These are phyloP conservation scores for Trametes cingulata DNA, from an alignment of 768 basidiomycete genomes.

Conservation along the genomic window DNA sequence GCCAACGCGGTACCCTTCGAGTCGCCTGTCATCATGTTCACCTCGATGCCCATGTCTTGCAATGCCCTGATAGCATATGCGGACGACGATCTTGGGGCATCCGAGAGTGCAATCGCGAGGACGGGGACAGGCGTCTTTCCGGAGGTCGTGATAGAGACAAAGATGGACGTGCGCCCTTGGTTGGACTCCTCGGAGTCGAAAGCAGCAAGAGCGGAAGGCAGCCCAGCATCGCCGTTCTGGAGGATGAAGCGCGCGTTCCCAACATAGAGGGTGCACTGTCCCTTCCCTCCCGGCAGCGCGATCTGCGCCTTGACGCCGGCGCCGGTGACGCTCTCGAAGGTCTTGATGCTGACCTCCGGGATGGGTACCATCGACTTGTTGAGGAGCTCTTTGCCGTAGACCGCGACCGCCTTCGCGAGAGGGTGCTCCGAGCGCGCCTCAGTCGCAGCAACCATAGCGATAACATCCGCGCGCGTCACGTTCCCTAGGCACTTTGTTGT, in stretches of 20 bases:
- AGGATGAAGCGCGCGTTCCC: constrained; percentile 77
- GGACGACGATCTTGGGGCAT: constrained; percentile 85
- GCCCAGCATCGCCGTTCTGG: constrained; percentile 47
- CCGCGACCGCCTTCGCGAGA: constrained; percentile 88
- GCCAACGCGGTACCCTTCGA: constrained; percentile 82
- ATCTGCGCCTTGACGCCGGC: constrained; percentile 81
- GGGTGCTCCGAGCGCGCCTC: constrained; percentile 96
- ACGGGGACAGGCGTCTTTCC: constrained; percentile 53
- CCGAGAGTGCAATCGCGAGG: constrained; percentile 82
- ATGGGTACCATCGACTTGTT: constrained; percentile 39
- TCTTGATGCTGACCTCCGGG: constrained; percentile 57
- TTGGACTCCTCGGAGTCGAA: constrained; percentile 75
- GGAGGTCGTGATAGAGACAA: constrained; percentile 63
- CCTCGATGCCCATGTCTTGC: constrained; percentile 87
- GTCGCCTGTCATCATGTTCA: constrained; percentile 95
- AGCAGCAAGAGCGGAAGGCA: constrained; percentile 58
- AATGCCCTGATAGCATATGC: constrained; percentile 79
- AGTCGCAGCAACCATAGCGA: constrained; percentile 82
- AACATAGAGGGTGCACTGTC: constrained; percentile 57
- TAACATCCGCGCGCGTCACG: constrained; percentile 56
- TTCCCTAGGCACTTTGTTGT: constrained; percentile 57
- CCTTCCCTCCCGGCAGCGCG: constrained; percentile 48
- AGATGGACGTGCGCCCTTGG: constrained; percentile 83
- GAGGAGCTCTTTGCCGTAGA: constrained; percentile 71
- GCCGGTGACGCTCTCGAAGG: constrained; percentile 89